These are phyloP conservation scores for Neofusicoccum umdonicola DNA, from an alignment of 2,329 filamentous ascomycete genomes.

Conservation along the genomic window DNA sequence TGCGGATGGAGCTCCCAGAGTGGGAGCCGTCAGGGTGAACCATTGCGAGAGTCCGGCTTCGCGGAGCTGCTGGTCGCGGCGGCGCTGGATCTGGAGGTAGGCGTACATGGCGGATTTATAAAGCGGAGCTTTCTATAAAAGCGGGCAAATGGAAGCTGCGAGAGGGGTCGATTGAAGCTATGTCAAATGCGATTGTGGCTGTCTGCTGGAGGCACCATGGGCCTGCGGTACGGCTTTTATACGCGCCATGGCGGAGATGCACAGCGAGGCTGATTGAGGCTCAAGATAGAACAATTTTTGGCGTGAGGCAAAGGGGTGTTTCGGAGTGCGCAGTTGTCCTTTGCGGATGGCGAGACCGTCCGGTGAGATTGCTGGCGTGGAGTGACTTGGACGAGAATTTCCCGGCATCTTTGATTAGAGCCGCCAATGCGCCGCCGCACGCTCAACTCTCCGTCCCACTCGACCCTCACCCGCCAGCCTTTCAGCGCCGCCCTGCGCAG, in stretches of 20 bases:
- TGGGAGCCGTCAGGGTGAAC: conserved; percentile 12
- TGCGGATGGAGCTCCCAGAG: conserved; percentile 21
- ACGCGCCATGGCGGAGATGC: background rate
- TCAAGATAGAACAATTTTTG: background rate
- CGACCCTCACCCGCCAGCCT: background rate
- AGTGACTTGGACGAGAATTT: background rate
- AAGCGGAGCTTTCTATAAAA: background rate
- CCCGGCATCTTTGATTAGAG: background rate
- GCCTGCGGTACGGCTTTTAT: conserved; percentile 2
- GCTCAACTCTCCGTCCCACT: background rate
- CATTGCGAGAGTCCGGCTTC: conserved; percentile 11
- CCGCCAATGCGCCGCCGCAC: background rate
- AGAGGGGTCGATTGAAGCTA: background rate
- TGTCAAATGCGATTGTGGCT: background rate
- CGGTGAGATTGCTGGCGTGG: background rate
- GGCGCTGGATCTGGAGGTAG: conserved; percentile 17
- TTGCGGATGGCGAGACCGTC: background rate
- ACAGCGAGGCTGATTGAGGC: background rate
- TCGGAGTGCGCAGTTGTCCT: background rate
- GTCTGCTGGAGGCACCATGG: background rate
- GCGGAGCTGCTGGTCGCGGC: conserved; percentile 15
- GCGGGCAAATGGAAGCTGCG: conserved; percentile 7
- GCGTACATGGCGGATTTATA: conserved; percentile 7
- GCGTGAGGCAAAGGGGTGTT: background rate
- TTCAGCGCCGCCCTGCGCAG: background rate